Base-by-base conservation (phyloP, 2,329 filamentous ascomycete species). In the Pleochaeta shiraiana region DNA sequence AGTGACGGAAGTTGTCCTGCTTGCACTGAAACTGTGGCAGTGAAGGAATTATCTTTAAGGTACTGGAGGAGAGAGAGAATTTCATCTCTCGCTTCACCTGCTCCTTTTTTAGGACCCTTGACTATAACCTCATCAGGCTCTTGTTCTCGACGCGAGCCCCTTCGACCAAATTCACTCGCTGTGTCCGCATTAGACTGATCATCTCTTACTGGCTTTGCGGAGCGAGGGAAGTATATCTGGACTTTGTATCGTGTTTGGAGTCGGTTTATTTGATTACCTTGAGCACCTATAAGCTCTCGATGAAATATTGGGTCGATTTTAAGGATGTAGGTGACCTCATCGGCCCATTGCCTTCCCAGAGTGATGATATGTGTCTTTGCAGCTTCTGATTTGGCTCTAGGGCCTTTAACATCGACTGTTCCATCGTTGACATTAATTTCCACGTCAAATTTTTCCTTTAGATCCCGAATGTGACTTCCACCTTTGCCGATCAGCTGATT, bases 221-320 rank as follows among this genome's bases (percentile, higher is more conserved):
- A 79, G 64, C 80, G 80, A 12, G 93, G 93, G 79, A 98, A 98
- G 77, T 96, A 92, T 70, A 98, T 93, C 67, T 91, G 85, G 50
- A 98, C 93, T 72, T 87, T 86, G 79, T 98, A 96, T 59, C 91
- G 87, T 65, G 86, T 89, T 76, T 98, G 91, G 28, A 98, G 82
- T 69, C 88, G 86, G 76, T 93, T 93, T 72, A 98, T 92, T 73
- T 95, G 88, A 71, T 80, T 83, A 66, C 93, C 93, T 71, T 88
- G 86, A 24, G 88, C 82, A 61, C 93, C 93, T 70, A 98, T 98
- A 64, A 98, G 80, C 73, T 96, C 91, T 66, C 90, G 83, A 76
- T 98, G 93, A 75, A 87, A 97, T 76, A 95, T 90, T 64, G 92
- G 87, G 65, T 95, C 89, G 69, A 98, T 87, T 79, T 95, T 95